These are phyloP conservation scores for Penicillium cinerascens DNA, from an alignment of 495 filamentous ascomycete genomes.

Conservation along the genomic window DNA sequence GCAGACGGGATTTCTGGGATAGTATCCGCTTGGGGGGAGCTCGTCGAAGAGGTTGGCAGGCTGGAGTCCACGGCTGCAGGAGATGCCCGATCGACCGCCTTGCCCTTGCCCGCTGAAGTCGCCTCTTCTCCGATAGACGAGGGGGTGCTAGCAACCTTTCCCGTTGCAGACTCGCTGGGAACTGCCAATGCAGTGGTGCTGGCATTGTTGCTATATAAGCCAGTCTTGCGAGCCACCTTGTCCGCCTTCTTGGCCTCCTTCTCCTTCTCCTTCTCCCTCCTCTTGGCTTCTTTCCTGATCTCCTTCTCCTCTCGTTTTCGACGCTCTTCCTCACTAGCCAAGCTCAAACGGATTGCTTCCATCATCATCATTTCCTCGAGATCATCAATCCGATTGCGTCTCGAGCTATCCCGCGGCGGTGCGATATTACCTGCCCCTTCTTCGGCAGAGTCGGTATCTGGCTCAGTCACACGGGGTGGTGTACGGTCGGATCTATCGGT, in stretches of 20 bases:
- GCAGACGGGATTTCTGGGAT: background rate
- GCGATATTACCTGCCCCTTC: slow-evolving; percentile 42
- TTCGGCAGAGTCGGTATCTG: slow-evolving; percentile 40
- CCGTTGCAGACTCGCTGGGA: slow-evolving; percentile 20
- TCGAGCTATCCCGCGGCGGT: slow-evolving; percentile 53
- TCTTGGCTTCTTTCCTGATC: slow-evolving; percentile 73
- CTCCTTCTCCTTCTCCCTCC: slow-evolving; percentile 75
- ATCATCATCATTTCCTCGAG: slow-evolving; percentile 98
- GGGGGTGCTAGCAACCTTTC: slow-evolving; percentile 34
- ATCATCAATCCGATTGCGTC: slow-evolving; percentile 72
- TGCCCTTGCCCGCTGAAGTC: slow-evolving; percentile 65
- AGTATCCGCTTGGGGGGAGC: slow-evolving; percentile 11
- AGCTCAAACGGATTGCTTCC: slow-evolving; percentile 85
- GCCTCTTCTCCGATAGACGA: slow-evolving; percentile 39
- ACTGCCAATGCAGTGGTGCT: slow-evolving; percentile 38
- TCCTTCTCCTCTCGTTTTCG: slow-evolving; percentile 79
- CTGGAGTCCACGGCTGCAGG: slow-evolving; percentile 5
- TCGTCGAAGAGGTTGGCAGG: background rate
- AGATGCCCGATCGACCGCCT: slow-evolving; percentile 63
- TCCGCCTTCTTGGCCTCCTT: slow-evolving; percentile 79
- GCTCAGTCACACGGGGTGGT: slow-evolving; percentile 24
- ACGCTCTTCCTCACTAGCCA: slow-evolving; percentile 88
- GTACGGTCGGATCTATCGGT: slow-evolving; percentile 39
- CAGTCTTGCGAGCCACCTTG: slow-evolving; percentile 59
- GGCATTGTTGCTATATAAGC: slow-evolving; percentile 44